Base-by-base conservation (phyloP, 106 monocot genomes). In the Phalaenopsis equestris region DNA sequence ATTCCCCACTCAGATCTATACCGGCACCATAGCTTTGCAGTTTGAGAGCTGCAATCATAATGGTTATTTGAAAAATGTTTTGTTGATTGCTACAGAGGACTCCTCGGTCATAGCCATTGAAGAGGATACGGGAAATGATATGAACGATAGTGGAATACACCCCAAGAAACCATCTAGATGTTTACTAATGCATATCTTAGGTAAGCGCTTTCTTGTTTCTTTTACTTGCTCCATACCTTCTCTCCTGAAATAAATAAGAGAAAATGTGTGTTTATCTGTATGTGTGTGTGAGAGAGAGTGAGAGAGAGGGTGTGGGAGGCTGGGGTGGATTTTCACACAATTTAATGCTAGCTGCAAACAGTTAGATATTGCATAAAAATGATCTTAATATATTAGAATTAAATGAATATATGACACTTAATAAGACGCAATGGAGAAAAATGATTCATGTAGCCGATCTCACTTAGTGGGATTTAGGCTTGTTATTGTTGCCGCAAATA, bases 101-200 rank as follows among this genome's bases (percentile, higher is more conserved):
- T 93, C 93, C 80, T 87, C 90, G 16, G 49, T 93, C 80, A 87
- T 87, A 23, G 82, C 83, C 77, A 46, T 93, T 84, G 93, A 90
- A 80, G 88, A 82, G 73, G 87, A 93, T 78, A 87, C 80, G 17
- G 93, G 93, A 77, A 84, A 84, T 84, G 73, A 72, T 77, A 61
- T 93, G 30, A 87, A 74, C 56, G 43, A 80, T 56, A 87, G 74
- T 77, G 49, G 58, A 78, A 17, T 93, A n/a, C 80, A 79, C 67
- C 79, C 90, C 14, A 88, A 90, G 82, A 89, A 87, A 82, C 87
- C 93, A 57, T 83, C 83, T 21, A 90, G 76, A 85, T 88, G 89
- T 82, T 85, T 93, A 56, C 80, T 90, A n/a, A 87, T 93, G 90
- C 85, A 93, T 46, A 80, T 86, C 61, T 18, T 93, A 67, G 90